Percentiles rank a stretch among this genome's conserved stretches.
phyloP scores from a whole-genome alignment of 2,329 filamentous ascomycete genomes.

The Epichloe bromicola region DNA sequence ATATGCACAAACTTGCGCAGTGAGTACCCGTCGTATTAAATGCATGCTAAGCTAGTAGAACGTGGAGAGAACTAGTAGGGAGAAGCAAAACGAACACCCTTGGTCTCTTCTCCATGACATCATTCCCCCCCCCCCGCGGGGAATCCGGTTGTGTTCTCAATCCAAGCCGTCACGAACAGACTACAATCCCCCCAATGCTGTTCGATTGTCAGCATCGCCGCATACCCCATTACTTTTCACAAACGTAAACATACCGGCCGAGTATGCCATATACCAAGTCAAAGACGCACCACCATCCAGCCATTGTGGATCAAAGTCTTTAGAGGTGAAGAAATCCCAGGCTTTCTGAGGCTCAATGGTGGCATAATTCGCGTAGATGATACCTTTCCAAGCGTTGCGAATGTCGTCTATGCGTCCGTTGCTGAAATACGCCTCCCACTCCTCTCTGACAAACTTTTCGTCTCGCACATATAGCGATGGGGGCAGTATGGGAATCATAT shows the following conservation, averaged over 20 bases:
- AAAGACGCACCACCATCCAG: slow-evolving; percentile 71
- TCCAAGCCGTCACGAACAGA: neutral
- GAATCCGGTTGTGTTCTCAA: no score
- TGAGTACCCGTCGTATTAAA: no score
- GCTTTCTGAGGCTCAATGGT: slow-evolving; percentile 57
- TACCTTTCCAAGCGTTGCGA: slow-evolving; percentile 69
- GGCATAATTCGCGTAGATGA: slow-evolving; percentile 72
- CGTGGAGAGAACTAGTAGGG: no score
- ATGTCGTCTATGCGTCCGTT: slow-evolving; percentile 51
- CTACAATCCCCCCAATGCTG: slow-evolving; percentile 7
- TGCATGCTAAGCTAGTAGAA: no score
- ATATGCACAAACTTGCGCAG: no score
- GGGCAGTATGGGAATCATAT: slow-evolving; percentile 69
- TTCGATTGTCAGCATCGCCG: neutral
- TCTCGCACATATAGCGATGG: slow-evolving; percentile 54
- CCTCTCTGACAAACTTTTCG: slow-evolving; percentile 59
- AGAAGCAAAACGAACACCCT: no score
- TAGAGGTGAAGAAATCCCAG: slow-evolving; percentile 61
- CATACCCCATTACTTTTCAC: neutral
- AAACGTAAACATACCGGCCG: slow-evolving; percentile 43
- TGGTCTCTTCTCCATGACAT: no score
- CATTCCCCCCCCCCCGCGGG: no score
- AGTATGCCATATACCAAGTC: slow-evolving; percentile 75
- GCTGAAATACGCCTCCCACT: slow-evolving; percentile 72
- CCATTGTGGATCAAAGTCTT: slow-evolving; percentile 52